Percentiles rank a stretch among this genome's conserved stretches.
phyloP scores from a whole-genome alignment of 2,329 filamentous ascomycete genomes.

The Paecilomyces variotii region DNA sequence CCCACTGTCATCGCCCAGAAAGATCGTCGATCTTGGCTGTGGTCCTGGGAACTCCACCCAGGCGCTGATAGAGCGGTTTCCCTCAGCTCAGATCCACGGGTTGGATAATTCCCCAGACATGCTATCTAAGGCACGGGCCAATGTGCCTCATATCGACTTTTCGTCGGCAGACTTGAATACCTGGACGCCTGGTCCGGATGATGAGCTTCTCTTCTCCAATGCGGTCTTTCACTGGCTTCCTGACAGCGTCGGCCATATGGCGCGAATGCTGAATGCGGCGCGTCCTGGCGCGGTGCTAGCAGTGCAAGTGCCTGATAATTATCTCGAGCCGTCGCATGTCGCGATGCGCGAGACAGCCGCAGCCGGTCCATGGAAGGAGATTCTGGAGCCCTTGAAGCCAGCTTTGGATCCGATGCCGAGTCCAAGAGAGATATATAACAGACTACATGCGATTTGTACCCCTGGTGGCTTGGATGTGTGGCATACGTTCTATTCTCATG shows the following conservation, averaged over 20 bases:
- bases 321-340: slow-evolving; percentile 41
- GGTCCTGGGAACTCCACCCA: slow-evolving; percentile 53
- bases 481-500: slow-evolving; percentile 48
- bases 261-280: slow-evolving; percentile 39
- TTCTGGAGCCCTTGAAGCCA: slow-evolving; percentile 21
- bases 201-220: slow-evolving; percentile 44
- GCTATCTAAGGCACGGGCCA: slow-evolving; percentile 41
- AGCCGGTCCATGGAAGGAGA: slow-evolving; percentile 31
- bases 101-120: slow-evolving; percentile 51
- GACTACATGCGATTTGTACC: slow-evolving; percentile 35
- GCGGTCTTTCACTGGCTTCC: slow-evolving; percentile 53
- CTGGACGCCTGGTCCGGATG: slow-evolving; percentile 25
- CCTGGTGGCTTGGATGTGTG: slow-evolving; percentile 41
- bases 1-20: slow-evolving; percentile 30
- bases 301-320: slow-evolving; percentile 48
- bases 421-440: slow-evolving; percentile 42
- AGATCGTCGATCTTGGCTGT: slow-evolving; percentile 52
- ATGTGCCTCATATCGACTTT: slow-evolving; percentile 39
- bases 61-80: slow-evolving; percentile 42
- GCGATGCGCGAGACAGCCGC: slow-evolving; percentile 42
- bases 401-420: slow-evolving; percentile 44
- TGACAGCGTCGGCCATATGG: slow-evolving; percentile 4
- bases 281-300: slow-evolving; percentile 44
- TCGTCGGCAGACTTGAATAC: slow-evolving; percentile 38
- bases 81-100: slow-evolving; percentile 40